Base-by-base conservation (phyloP, 345 rosid genomes). In the Gossypium arboreum region DNA sequence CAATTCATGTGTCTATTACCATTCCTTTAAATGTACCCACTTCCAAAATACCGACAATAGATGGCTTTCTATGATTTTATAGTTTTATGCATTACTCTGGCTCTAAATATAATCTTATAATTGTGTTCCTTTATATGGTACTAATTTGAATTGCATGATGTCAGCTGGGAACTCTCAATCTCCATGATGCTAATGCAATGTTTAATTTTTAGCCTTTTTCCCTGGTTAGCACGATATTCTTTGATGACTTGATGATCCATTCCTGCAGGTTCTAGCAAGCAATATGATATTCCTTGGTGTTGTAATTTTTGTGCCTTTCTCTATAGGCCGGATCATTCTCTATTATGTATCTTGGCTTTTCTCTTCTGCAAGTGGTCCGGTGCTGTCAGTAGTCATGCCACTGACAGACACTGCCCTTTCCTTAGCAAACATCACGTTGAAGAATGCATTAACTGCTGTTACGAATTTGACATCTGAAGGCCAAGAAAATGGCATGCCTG, bases 211-310 rank as follows among this genome's bases (percentile, higher is more conserved):
- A 10, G 68, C 50, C 0, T 10, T 63, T 63, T 41, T n/a, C 17
- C 22, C 48, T 57, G 1, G 9, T 55, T 55, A 12, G 45, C 59
- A 4, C 2, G 11, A 69, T 9, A 11, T 69, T 69, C 44, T 50
- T 69, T 16, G 9, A 50, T 69, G 59, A 69, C 73, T 48, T 50
- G 45, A 27, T 69, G 44, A 25, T 50, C 39, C 16, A 25, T 69
- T 51, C 25, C 68, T 82, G 76, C 94, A 96, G 99, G 99, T 96
- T 79, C 82, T 96, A 39, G 97, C 97, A 1, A 96, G 99, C 91
- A 96, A 93, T 79, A 92, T 93, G 94, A 96, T 96, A 83, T 96
- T 96, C 92, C 99, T 96, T 41, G 98, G 97, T 24, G 97, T 90
- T 73, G 92, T 96, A 59, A 87, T 96, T 85, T 89, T 96, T 73